Conservation (phyloP, 2,329 filamentous ascomycete genomes). For the Verticillium klebahnii region DNA sequence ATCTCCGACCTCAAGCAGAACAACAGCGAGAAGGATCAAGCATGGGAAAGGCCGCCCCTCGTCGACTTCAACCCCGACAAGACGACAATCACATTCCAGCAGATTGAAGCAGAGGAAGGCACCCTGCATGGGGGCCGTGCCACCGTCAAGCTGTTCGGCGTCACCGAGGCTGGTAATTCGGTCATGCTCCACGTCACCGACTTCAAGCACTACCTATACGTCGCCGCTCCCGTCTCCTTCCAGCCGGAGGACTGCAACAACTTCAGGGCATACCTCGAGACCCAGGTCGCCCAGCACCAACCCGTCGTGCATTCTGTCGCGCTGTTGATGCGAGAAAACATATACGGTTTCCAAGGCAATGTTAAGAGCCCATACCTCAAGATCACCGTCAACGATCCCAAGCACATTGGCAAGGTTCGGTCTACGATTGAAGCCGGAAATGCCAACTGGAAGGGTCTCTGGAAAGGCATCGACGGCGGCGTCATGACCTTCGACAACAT, state of each 20-base stretch:
- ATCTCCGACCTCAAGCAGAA: constrained; percentile 79
- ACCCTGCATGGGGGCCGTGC: constrained; percentile 69
- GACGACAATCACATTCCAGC: constrained; percentile 81
- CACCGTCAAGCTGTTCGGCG: constrained; percentile 88
- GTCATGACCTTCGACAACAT: constrained; percentile 94
- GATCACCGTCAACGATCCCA: constrained; percentile 88
- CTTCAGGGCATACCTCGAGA: constrained; percentile 78
- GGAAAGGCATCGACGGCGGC: constrained; percentile 65
- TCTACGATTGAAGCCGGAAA: constrained; percentile 67
- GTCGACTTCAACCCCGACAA: constrained; percentile 48
- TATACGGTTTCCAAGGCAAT: constrained; percentile 93
- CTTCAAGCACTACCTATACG: constrained; percentile 94
- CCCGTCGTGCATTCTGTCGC: constrained; percentile 75
- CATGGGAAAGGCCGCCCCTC: constrained; percentile 68
- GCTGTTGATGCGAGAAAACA: constrained; percentile 80
- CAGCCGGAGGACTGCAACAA: constrained; percentile 69
- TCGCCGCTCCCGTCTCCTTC: constrained; percentile 82
- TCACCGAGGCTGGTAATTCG: constrained; percentile 79
- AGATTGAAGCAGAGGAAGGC: constrained; percentile 93
- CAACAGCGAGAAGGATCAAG: constrained; percentile 89
- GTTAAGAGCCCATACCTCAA: constrained; percentile 88
- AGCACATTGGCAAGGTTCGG: constrained; percentile 72
- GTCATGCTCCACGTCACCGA: constrained; percentile 92
- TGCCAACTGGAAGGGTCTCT: constrained; percentile 88
- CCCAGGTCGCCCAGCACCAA: constrained; percentile 67